Percentiles rank a stretch among this genome's conserved stretches.
phyloP scores from a whole-genome alignment of 225 moss, liverwort and hornwort species.

The Takakia lepidozioides region DNA sequence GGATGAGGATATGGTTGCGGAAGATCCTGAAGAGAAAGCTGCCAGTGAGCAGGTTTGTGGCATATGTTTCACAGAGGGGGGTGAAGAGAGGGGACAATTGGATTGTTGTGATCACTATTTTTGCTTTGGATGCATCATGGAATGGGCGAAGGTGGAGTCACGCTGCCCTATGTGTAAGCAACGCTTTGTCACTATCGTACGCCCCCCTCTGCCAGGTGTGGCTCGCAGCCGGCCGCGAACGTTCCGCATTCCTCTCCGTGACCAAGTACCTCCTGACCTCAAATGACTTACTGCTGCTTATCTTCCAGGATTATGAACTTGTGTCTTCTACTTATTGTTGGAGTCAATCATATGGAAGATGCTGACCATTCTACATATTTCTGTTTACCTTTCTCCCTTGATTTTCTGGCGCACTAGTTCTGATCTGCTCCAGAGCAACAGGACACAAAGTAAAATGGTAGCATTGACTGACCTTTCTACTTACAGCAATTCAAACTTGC shows the following conservation, averaged over 20 bases:
- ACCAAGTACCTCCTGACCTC: slow-evolving; percentile 60
- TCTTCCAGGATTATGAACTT: no score
- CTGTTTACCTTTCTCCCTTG: no score
- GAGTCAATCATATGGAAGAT: no score
- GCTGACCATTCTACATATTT: no score
- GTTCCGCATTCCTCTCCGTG: slow-evolving; percentile 65
- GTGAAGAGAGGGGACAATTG: slow-evolving; percentile 76
- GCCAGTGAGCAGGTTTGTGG: slow-evolving; percentile 60
- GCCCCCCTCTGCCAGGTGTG: slow-evolving; percentile 43
- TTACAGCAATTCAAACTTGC: no score
- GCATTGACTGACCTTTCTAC: no score
- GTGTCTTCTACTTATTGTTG: no score
- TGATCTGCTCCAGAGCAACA: no score
- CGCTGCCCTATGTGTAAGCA: slow-evolving; percentile 94
- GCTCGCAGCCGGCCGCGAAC: slow-evolving; percentile 76
- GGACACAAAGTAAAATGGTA: no score
- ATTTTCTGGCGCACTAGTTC: no score
- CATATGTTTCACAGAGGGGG: slow-evolving; percentile 85
- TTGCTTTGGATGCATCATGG: slow-evolving; percentile 97
- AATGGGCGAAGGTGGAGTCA: slow-evolving; percentile 95
- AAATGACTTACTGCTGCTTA: no score
- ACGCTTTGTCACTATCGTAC: slow-evolving; percentile 64
- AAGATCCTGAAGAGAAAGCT: slow-evolving; percentile 16
- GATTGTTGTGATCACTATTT: slow-evolving; percentile 96
- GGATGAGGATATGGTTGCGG: no score